Conservation (phyloP, 2,329 filamentous ascomycete genomes). For the Paraphaeosphaeria minitans region DNA sequence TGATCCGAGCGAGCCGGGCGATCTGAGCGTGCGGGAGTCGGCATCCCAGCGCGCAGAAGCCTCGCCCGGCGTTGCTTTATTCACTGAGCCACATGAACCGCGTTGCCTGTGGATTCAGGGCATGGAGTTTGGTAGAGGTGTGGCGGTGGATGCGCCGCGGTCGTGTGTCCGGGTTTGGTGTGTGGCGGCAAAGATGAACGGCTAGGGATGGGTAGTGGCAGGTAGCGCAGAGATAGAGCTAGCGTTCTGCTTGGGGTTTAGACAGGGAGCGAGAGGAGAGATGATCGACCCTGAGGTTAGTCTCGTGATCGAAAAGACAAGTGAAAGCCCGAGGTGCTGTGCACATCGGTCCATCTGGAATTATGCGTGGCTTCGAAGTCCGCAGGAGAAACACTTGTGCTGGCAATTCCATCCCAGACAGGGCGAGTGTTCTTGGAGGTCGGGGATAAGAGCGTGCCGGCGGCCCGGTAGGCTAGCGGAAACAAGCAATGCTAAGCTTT, state of each 20-base stretch:
- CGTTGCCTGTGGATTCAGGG: background rate
- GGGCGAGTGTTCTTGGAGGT: background rate
- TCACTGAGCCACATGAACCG: background rate
- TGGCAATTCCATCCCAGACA: background rate
- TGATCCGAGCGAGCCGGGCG: background rate
- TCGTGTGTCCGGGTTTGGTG: background rate
- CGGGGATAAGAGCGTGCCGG: background rate
- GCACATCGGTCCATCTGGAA: no score
- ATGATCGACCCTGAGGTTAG: background rate
- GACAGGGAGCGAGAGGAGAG: background rate
- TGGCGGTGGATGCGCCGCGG: background rate
- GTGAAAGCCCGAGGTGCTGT: no score
- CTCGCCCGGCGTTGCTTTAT: background rate
- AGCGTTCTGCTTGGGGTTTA: background rate
- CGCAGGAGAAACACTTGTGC: no score
- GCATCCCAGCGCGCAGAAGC: background rate
- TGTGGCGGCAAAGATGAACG: background rate
- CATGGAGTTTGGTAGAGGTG: background rate
- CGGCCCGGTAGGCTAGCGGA: background rate
- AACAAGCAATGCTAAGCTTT: conserved; percentile 14
- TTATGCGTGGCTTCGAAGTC: no score
- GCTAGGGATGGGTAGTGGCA: background rate
- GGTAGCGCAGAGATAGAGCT: background rate
- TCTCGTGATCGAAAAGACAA: no score
- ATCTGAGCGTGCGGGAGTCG: background rate